Conservation (phyloP, 2,329 filamentous ascomycete species). For the Neonectria faginata region DNA sequence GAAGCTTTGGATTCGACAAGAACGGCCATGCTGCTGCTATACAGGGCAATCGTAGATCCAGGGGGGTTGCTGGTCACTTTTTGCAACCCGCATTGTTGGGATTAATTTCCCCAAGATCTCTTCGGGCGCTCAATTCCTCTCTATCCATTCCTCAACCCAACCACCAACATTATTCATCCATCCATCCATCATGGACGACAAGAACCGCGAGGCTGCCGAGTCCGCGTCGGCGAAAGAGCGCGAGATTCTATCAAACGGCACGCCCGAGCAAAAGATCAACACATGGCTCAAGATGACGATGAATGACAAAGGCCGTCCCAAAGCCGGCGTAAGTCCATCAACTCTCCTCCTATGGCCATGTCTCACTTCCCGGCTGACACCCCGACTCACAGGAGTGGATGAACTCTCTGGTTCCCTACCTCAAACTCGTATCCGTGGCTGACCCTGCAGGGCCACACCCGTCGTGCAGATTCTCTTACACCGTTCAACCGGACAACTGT, state of each 20-base stretch:
- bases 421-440: constrained; percentile 53
- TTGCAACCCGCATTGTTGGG: not conserved
- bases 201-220: constrained; percentile 14
- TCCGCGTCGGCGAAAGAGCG: constrained; percentile 17
- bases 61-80: not conserved
- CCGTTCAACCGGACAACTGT: constrained; percentile 62
- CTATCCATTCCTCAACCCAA: not conserved
- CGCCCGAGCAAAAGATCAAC: constrained; percentile 48
- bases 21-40: not conserved
- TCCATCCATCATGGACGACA: constrained; percentile 24
- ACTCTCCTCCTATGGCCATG: not conserved
- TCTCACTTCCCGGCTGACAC: constrained; percentile 12
- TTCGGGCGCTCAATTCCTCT: not conserved
- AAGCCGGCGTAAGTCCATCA: constrained; percentile 47
- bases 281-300: constrained; percentile 48
- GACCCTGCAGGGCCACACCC: constrained; percentile 51
- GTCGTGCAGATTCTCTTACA: constrained; percentile 59
- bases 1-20: not conserved
- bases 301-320: constrained; percentile 45
- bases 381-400: constrained; percentile 58
- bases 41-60: not conserved
- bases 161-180: not conserved
- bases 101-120: not conserved
- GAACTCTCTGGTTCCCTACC: constrained; percentile 53
- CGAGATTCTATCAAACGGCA: constrained; percentile 45